These are phyloP conservation scores for Colletotrichum sp. DNA, from an alignment of 2,329 filamentous ascomycete species.

Conservation along the genomic window DNA sequence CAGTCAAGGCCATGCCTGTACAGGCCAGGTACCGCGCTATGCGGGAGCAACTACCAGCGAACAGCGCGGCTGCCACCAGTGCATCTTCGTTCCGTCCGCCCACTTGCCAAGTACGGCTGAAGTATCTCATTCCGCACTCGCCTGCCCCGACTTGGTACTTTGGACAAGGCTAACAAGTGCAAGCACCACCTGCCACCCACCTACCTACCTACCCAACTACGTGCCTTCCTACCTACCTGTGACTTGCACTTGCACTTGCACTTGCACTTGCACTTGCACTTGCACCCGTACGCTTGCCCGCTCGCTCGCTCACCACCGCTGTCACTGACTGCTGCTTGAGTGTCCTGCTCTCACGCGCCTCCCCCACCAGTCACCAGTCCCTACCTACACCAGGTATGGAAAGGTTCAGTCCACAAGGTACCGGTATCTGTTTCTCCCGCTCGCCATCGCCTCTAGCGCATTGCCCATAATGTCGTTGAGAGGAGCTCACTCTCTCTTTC, in stretches of 20 bases:
- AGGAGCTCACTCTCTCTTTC: background rate
- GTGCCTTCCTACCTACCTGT: too few species aligned
- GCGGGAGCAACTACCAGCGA: background rate
- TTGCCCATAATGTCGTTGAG: background rate
- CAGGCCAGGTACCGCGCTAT: background rate
- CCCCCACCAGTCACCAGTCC: too few species aligned
- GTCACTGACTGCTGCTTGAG: background rate
- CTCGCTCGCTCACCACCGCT: background rate
- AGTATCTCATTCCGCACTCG: background rate
- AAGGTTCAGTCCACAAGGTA: background rate
- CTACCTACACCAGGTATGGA: background rate
- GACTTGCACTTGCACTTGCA: too few species aligned
- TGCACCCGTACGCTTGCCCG: background rate
- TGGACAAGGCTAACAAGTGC: background rate
- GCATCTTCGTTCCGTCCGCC: background rate
- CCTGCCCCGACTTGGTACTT: background rate
- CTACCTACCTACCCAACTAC: too few species aligned
- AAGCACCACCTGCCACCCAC: background rate
- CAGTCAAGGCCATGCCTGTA: background rate
- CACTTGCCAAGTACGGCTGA: background rate
- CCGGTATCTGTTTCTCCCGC: slow-evolving; percentile 10
- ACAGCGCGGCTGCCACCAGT: background rate
- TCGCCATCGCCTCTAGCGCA: slow-evolving; percentile 14
- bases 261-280: too few species aligned
- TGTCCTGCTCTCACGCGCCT: too few species aligned